Evolutionary conservation across 495 filamentous ascomycete species (phyloP), one percentile per base, ranked within the genome.

Genomic region (Oidiodendron maius): DNA sequence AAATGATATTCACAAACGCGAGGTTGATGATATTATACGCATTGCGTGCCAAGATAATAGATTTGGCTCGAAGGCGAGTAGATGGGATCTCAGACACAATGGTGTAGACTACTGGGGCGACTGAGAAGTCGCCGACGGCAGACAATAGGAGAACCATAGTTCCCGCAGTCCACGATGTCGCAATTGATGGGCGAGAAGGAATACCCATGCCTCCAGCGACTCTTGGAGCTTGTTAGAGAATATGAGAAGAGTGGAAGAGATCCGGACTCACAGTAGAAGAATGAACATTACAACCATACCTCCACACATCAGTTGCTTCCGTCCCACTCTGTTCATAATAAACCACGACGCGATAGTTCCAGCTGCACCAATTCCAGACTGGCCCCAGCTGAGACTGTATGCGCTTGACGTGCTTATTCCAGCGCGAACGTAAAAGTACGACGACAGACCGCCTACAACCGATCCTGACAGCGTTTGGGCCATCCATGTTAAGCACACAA

Each of bases 71-170:
- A 6, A 89, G 70, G 1, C 86, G 75, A 30, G 80, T 74, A 2
- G 84, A 82, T 11, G 83, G 82, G 6, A 87, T 64, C 58, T 89
- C 86, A 6, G 80, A 76, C n/a, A 89, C 84, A 13, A 90, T 71
- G 0, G 81, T 84, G 59, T 86, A 89, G 56, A 79, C 81, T 18
- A 89, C 82, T 0, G 84, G 85, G 1, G 85, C 86, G 23, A 90
- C 81, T 0, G 83, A 82, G 16, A 81, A 64, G 51, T 87, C 80
- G 61, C 89, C 89, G 45, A 81, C 74, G 37, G 87, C 63, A 2
- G 82, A 79, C 75, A 79, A 89, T 54, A 81, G 52, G 32, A 89
- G 60, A 71, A 89, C 76, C 60, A 89, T 78, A 37, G 74, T 73
- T 17, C 82, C 83, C 0, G 79, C 83, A 4, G 80, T 83, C 46